These are phyloP conservation scores for Tilletia caries DNA, from an alignment of 1,284 basidiomycete genomes.

Conservation along the genomic window DNA sequence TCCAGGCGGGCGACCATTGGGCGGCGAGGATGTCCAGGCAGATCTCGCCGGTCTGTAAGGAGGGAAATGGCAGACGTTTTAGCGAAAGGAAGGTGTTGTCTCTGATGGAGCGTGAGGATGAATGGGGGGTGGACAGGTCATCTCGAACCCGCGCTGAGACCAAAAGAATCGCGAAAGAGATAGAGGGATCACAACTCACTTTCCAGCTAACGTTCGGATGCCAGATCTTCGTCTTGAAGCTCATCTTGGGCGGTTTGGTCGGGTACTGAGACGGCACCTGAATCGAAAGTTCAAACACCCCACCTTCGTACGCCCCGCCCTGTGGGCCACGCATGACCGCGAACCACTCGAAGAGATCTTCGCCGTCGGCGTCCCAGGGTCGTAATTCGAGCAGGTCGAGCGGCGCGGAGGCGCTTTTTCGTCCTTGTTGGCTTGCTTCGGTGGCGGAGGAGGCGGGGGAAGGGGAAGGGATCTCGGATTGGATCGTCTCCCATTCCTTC, in stretches of 20 bases:
- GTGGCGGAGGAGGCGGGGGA: slow-evolving; percentile 10
- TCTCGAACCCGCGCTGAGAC: no score
- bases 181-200: slow-evolving; percentile 15
- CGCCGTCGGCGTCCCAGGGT: slow-evolving; percentile 38
- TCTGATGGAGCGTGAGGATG: no score
- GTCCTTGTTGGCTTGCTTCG: neutral
- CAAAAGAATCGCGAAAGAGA: neutral
- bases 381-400: slow-evolving; percentile 36
- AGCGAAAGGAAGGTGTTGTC: no score
- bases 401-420: slow-evolving; percentile 21
- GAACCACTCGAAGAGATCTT: slow-evolving; percentile 46
- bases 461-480: slow-evolving; percentile 23
- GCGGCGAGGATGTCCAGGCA: slow-evolving; percentile 50
- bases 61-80: no score
- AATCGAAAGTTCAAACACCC: slow-evolving; percentile 38
- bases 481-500: slow-evolving; percentile 33
- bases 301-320: slow-evolving; percentile 31
- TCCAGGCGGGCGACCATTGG: slow-evolving; percentile 54
- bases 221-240: slow-evolving; percentile 44
- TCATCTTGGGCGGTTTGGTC: slow-evolving; percentile 46
- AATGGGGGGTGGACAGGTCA: no score
- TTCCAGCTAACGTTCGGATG: slow-evolving; percentile 49
- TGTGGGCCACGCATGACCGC: slow-evolving; percentile 34
- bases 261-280: slow-evolving; percentile 40
- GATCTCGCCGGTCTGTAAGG: slow-evolving; percentile 46